Evolutionary conservation across 345 rosid species (phyloP), one percentile per base, ranked within the genome.

Genomic region (Bruguiera sexangula): DNA sequence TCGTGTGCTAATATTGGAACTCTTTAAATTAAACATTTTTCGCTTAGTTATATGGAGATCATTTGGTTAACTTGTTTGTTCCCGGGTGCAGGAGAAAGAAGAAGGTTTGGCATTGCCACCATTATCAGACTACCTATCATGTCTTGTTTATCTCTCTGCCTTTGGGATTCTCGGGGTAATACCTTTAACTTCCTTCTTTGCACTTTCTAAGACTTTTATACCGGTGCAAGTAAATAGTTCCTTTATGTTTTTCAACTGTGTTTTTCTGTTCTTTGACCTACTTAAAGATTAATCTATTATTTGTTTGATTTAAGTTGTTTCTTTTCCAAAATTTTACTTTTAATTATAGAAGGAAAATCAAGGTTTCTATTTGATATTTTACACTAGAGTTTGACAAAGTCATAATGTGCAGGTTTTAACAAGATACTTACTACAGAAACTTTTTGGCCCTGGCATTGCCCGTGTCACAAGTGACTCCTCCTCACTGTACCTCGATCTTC

Each of bases 161-260:
- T 89, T 91, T 76, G 95, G 91, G 55, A 87, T 91, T 81, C 85
- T 91, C 51, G 95, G 97, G 87, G 95, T 91, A 83, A 67, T 59
- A 8, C 9, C 9, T 36, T 11, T 22, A 26, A 43, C 56, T 48
- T 5, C 59, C 43, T 36, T 39, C 54, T 36, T 36, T 34, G 34
- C n/a, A 32, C 65, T 16, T 60, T 51, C 19, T 60, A 16, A 4
- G 66, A 20, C n/a, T 31, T 60, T 48, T 19, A 51, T 7, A 18
- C 30, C 11, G 50, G 55, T 53, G 15, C 8, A 19, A 9, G 8
- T 24, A n/a, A 53, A 27, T 62, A 21, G 11, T 9, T 32, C 1
- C 9, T 39, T 6, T 2, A 10, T 2, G 46, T 39, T 10, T 39
- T 9, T 39, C 4, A 10, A 39, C 16, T 2, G 5, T 13, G 18